Evolutionary conservation across 2,329 filamentous ascomycete species (phyloP), one percentile per base, ranked within the genome.

Genomic region (Penicillium sp.): DNA sequence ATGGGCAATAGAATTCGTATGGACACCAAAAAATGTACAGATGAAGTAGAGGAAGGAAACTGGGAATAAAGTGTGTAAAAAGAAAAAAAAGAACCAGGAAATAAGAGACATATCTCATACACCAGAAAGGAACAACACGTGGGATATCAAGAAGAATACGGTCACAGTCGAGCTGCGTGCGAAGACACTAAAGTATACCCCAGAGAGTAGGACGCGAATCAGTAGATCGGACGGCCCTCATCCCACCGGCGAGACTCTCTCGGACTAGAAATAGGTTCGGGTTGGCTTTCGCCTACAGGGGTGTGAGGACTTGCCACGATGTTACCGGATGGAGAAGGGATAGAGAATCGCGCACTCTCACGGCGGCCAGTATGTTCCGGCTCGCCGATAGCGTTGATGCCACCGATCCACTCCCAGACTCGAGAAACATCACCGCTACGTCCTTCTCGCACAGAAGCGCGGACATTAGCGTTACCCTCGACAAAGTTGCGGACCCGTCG

Each of bases 381-480:
- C 32, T 62, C 66, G 49, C 81, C 81, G 55, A 77, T 65, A 40
- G 84, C 64, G 56, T 70, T 66, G 44, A 79, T 72, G 13, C 79
- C 78, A 6, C 82, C 82, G 57, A 83, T 79, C 82, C 82, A 85
- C 61, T 84, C 82, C 82, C 82, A 85, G 48, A 81, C 77, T 42
- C 80, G 75, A 42, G 79, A 77, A 44, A 83, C 77, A 69, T 77
- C 66, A 57, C 78, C 72, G 28, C 70, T 73, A 69, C 75, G 74
- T 58, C 70, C 70, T 63, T 81, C 80, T 70, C 78, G 85, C 73
- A 74, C 89, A 72, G 78, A 90, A 70, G 71, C 87, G 37, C 93
- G 80, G 15, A 98, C 85, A 63, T 98, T 98, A 53, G 87, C 86
- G 67, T 98, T 98, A 68, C 84, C 83, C 70, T 98, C 93, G 1